Evolutionary conservation across 306 rosid genomes (phyloP).

Genomic region (Rubus parviflorus): DNA sequence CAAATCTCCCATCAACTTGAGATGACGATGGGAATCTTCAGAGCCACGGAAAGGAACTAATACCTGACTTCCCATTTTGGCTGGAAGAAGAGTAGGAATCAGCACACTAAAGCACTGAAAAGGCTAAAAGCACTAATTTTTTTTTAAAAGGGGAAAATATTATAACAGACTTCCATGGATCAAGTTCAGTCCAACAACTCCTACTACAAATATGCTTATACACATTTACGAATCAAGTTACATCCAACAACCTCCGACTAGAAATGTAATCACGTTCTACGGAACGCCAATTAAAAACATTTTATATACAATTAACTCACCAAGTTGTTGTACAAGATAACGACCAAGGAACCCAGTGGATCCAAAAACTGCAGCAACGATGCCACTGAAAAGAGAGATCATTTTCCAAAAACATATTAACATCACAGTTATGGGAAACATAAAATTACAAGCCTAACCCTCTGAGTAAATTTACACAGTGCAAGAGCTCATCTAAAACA

Average conservation of each 20-base stretch:
- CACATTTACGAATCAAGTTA: not conserved
- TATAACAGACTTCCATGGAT: not conserved
- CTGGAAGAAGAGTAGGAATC: constrained; percentile 46
- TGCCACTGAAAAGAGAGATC: constrained; percentile 62
- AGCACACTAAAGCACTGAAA: constrained; percentile 23
- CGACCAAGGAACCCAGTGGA: constrained; percentile 99
- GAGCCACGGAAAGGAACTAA: constrained; percentile 93
- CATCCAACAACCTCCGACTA: not conserved
- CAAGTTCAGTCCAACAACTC: constrained; percentile 8
- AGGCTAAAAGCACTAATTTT: not conserved
- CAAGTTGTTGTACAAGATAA: constrained; percentile 95
- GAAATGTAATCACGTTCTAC: not conserved
- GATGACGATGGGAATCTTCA: constrained; percentile 91
- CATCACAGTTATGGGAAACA: not conserved
- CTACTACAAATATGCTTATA: not conserved
- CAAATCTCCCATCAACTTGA: constrained; percentile 97
- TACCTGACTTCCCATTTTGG: constrained; percentile 97
- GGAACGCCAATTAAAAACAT: not conserved
- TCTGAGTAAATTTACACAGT: not conserved
- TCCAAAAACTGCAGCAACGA: constrained; percentile 93
- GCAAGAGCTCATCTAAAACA: not conserved
- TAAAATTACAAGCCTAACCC: not conserved
- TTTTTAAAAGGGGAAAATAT: not conserved
- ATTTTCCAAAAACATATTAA: not conserved
- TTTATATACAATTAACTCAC: constrained; percentile 34